phyloP scores from a whole-genome alignment of 805 yeast species.

The Komagataella pastoris region DNA sequence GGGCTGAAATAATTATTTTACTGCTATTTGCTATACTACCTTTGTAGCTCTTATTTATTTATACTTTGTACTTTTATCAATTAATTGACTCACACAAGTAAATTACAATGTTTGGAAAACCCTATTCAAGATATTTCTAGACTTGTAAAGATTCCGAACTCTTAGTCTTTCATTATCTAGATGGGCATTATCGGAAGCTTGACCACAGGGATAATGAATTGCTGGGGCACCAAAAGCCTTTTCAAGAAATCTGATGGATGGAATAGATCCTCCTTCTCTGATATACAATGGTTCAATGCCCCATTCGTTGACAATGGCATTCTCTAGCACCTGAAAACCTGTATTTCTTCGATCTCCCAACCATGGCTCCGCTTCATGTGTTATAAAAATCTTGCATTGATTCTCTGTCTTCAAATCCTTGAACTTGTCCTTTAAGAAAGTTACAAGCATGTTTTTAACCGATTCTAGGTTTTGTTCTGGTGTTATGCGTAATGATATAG shows the following conservation, averaged over 20 bases:
- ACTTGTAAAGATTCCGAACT: slow-evolving; percentile 61
- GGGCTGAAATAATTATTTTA: not conserved
- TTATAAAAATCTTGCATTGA: slow-evolving; percentile 41
- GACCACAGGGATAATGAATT: slow-evolving; percentile 95
- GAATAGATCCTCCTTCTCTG: slow-evolving; percentile 96
- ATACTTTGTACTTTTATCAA: not conserved
- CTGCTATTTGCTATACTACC: not conserved
- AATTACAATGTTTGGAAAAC: slow-evolving; percentile 20
- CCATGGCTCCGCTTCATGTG: slow-evolving; percentile 94
- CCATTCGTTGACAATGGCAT: slow-evolving; percentile 64
- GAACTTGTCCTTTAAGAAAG: slow-evolving; percentile 36
- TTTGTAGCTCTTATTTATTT: not conserved
- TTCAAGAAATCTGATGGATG: slow-evolving; percentile 77
- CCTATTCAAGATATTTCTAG: slow-evolving; percentile 48
- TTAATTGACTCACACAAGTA: not conserved
- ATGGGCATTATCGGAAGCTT: slow-evolving; percentile 89
- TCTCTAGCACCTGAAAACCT: slow-evolving; percentile 54
- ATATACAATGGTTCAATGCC: slow-evolving; percentile 68
- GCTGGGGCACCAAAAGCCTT: slow-evolving; percentile 77
- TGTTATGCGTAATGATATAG: slow-evolving; percentile 73
- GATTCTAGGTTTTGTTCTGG: slow-evolving; percentile 68
- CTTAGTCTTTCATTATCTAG: slow-evolving; percentile 77
- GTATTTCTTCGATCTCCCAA: slow-evolving; percentile 71
- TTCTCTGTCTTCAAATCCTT: slow-evolving; percentile 42
- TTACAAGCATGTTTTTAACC: slow-evolving; percentile 36